Conservation (phyloP, 352 stramenopile genomes). For the Phytophthora fragariae region DNA sequence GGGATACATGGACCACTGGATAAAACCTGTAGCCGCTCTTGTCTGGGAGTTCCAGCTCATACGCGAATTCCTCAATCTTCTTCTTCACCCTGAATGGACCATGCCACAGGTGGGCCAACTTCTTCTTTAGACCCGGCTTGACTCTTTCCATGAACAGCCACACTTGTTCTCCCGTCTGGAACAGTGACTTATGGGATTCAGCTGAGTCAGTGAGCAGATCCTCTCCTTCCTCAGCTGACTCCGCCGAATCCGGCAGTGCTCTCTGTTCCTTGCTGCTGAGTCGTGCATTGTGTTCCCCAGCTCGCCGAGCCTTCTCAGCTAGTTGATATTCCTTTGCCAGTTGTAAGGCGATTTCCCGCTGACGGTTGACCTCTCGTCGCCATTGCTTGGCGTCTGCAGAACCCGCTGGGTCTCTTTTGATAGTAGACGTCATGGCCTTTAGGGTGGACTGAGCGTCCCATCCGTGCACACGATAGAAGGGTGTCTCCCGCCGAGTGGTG, state of each 20-base stretch:
- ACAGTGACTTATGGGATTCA: not conserved
- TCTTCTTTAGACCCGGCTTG: not conserved
- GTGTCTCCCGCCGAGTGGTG: not conserved
- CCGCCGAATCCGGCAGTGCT: not conserved
- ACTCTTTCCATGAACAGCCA: conserved; percentile 8
- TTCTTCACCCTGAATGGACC: not conserved
- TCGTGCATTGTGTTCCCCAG: not conserved
- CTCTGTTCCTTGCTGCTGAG: not conserved
- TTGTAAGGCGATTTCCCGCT: conserved; percentile 1
- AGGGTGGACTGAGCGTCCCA: not conserved
- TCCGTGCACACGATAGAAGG: not conserved
- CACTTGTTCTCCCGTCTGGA: not conserved
- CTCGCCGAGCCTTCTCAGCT: conserved; percentile 1
- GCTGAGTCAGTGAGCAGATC: no score
- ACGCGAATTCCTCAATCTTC: conserved; percentile 15
- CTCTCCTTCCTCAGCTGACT: no score
- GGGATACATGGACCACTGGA: conserved; percentile 9
- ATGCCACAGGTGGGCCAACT: conserved; percentile 9
- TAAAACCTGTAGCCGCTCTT: conserved; percentile 7
- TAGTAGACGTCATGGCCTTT: not conserved
- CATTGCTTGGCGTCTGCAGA: not conserved
- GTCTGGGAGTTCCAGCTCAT: conserved; percentile 7
- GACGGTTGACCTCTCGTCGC: not conserved
- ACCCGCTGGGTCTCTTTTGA: not conserved
- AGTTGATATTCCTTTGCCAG: not conserved